Percentiles rank a stretch among this genome's conserved stretches.
Evolutionary conservation across 257 asterid genomes (phyloP).

Genomic region (Solanum ossicruentum): DNA sequence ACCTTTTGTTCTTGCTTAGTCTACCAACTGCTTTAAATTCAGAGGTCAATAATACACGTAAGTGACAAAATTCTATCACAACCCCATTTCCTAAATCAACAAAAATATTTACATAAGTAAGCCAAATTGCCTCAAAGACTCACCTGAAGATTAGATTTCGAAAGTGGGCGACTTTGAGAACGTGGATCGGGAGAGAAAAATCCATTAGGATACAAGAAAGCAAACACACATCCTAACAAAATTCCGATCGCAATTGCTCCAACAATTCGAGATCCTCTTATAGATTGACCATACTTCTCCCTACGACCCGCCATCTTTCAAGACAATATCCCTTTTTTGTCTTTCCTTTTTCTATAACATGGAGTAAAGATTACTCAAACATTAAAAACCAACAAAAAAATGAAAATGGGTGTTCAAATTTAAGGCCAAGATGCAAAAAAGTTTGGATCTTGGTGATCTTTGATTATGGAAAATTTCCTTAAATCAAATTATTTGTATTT

Average conservation of each 20-base stretch:
- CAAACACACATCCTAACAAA: conserved; percentile 11
- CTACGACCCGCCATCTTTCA: conserved; percentile 16
- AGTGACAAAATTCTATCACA: background rate
- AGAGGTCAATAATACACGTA: background rate
- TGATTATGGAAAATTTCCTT: background rate
- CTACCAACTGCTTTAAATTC: background rate
- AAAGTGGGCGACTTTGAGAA: background rate
- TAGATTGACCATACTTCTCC: conserved; percentile 10
- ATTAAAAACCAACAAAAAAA: background rate
- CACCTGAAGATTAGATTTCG: conserved; percentile 13
- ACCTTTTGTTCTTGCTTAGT: background rate
- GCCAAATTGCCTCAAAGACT: background rate
- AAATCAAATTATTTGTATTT: background rate
- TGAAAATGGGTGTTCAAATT: background rate
- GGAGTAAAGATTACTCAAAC: conserved; percentile 3
- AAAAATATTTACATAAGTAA: background rate
- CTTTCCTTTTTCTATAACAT: background rate
- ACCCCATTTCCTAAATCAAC: background rate
- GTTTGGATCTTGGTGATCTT: background rate
- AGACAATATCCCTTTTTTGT: background rate
- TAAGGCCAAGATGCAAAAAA: background rate
- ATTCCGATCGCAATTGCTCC: conserved; percentile 12
- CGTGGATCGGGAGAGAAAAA: background rate
- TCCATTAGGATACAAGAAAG: conserved; percentile 14
- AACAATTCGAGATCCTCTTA: conserved; percentile 15